A percentile compares a stretch with the other conserved stretches of the same genome.
These are phyloP conservation scores for Trypanosoma avium DNA, from an alignment of 208 protist genomes.

Conservation along the genomic window DNA sequence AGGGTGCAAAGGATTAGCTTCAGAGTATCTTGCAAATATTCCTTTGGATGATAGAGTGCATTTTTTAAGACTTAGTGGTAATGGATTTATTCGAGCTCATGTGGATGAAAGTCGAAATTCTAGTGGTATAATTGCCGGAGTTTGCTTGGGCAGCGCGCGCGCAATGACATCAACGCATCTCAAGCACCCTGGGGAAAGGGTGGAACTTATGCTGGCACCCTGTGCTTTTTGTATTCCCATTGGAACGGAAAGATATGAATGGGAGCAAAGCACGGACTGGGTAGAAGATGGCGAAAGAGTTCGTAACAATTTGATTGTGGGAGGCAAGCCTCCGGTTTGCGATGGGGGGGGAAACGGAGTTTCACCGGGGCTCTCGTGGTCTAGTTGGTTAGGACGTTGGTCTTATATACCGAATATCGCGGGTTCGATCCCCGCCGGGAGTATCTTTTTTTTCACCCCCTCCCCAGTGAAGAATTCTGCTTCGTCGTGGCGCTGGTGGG, in stretches of 20 bases:
- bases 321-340: constrained; percentile 63
- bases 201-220: constrained; percentile 79
- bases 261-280: constrained; percentile 87
- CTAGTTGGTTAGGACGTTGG: constrained; percentile 60
- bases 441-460: constrained; percentile 33
- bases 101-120: constrained; percentile 84
- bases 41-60: constrained; percentile 85
- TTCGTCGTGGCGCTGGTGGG: too few relatives aligned
- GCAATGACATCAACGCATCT: constrained; percentile 86
- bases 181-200: constrained; percentile 51
- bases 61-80: constrained; percentile 71
- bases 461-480: too few relatives aligned
- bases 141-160: constrained; percentile 61
- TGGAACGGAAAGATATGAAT: constrained; percentile 76
- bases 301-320: constrained; percentile 43
- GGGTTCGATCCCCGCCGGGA: constrained; percentile 54
- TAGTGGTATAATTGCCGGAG: constrained; percentile 72
- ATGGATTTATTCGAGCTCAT: constrained; percentile 82
- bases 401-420: constrained; percentile 59
- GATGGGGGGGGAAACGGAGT: constrained; percentile 66
- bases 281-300: constrained; percentile 60
- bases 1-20: constrained; percentile 40
- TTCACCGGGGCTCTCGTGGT: constrained; percentile 52
- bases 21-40: constrained; percentile 55
- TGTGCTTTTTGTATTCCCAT: constrained; percentile 73